These are phyloP conservation scores for Pittosporum tobira DNA, from an alignment of 129 eudicot genomes.

Conservation along the genomic window DNA sequence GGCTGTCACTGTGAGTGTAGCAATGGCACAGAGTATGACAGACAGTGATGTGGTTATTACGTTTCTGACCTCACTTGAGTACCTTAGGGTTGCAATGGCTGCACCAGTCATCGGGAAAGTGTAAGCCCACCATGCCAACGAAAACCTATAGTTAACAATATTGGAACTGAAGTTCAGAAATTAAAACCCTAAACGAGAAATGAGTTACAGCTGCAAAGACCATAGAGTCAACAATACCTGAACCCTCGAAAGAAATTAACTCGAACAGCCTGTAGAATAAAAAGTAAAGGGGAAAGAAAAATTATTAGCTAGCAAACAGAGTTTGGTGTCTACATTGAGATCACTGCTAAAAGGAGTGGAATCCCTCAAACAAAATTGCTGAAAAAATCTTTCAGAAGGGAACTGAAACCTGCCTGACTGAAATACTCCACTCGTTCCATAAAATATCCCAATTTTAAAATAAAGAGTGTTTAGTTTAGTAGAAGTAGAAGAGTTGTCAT, in stretches of 20 bases:
- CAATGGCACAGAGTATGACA: slow-evolving; percentile 24
- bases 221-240: slow-evolving; percentile 20
- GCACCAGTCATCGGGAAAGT: slow-evolving; percentile 94
- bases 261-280: slow-evolving; percentile 55
- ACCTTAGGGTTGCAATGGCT: slow-evolving; percentile 63
- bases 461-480: no score
- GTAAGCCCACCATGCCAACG: slow-evolving; percentile 96
- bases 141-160: slow-evolving; percentile 28
- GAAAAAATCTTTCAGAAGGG: no score
- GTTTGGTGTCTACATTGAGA: no score
- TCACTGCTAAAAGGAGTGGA: no score
- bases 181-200: not conserved
- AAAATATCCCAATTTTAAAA: no score
- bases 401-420: no score
- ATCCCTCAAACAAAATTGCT: no score
- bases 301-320: not conserved
- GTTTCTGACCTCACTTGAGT: slow-evolving; percentile 53
- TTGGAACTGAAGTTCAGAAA: not conserved
- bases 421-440: no score
- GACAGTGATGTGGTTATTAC: slow-evolving; percentile 33
- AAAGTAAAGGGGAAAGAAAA: not conserved
- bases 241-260: slow-evolving; percentile 81
- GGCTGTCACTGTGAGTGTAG: slow-evolving; percentile 49
- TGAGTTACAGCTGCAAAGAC: not conserved
- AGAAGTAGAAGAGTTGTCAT: no score